phyloP scores from a whole-genome alignment of 2,329 filamentous ascomycete genomes.

The Spiromastix sp. region DNA sequence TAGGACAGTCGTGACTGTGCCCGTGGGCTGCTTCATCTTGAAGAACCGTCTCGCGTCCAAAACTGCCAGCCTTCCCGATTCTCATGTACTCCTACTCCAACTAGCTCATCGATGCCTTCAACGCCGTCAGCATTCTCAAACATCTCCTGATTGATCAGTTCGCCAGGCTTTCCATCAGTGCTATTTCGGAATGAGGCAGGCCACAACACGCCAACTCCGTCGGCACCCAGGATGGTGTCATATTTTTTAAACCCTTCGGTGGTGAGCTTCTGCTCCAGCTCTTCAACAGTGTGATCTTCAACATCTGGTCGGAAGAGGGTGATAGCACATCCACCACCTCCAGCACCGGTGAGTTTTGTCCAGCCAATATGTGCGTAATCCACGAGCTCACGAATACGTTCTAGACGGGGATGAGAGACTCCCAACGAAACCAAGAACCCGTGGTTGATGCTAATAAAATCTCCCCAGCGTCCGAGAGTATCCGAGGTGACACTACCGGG shows the following conservation, averaged over 20 bases:
- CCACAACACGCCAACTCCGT: no score
- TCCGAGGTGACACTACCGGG: no score
- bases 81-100: no score
- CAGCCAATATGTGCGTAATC: constrained; percentile 74
- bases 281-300: constrained; percentile 41
- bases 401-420: constrained; percentile 74
- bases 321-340: constrained; percentile 79
- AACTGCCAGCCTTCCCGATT: no score
- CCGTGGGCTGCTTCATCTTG: no score
- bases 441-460: no score
- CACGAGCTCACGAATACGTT: constrained; percentile 68
- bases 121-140: constrained; percentile 66
- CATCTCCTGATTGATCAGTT: constrained; percentile 71
- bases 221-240: constrained; percentile 65
- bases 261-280: constrained; percentile 50
- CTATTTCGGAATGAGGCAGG: no score
- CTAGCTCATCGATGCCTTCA: no score
- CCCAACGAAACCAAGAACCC: constrained; percentile 66
- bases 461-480: constrained; percentile 39
- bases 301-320: constrained; percentile 61
- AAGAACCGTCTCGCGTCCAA: no score
- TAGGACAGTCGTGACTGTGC: no score
- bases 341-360: constrained; percentile 86
- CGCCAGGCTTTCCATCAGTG: no score
- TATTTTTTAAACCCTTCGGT: no score